These are phyloP conservation scores for Colletotrichum sp. DNA, from an alignment of 2,329 filamentous ascomycete genomes.

Conservation along the genomic window DNA sequence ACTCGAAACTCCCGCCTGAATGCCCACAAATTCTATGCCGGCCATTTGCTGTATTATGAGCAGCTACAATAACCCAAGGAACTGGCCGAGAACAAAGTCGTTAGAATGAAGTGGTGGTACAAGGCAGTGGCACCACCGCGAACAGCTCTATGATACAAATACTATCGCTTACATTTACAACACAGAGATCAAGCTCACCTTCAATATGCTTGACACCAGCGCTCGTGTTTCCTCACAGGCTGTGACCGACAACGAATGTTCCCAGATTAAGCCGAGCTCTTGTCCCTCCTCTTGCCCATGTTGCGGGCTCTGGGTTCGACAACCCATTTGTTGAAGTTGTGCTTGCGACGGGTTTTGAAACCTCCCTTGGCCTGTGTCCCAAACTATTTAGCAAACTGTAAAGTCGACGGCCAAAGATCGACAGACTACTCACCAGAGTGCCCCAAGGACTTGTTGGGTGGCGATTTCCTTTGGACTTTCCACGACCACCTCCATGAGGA, in stretches of 20 bases:
- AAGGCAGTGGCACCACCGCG: not conserved
- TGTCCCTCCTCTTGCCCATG: slow-evolving; percentile 84
- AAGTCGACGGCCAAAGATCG: not conserved
- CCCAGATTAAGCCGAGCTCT: slow-evolving; percentile 35
- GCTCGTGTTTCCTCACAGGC: not conserved
- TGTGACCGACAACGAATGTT: not conserved
- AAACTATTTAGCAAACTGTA: slow-evolving; percentile 30
- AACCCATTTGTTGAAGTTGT: slow-evolving; percentile 91
- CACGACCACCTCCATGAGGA: slow-evolving; percentile 97
- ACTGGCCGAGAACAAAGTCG: not conserved
- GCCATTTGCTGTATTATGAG: not conserved
- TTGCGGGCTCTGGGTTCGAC: slow-evolving; percentile 85
- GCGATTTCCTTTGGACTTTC: slow-evolving; percentile 98
- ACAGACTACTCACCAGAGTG: slow-evolving; percentile 73
- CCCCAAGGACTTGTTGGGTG: slow-evolving; percentile 97
- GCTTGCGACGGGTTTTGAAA: slow-evolving; percentile 89
- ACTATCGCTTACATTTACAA: slow-evolving; percentile 16
- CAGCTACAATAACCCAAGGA: not conserved
- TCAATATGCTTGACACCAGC: not conserved
- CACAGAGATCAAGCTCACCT: not conserved
- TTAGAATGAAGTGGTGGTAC: not conserved
- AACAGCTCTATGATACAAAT: slow-evolving; percentile 16
- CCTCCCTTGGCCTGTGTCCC: slow-evolving; percentile 72
- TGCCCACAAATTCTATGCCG: not conserved
- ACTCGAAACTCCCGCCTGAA: not conserved